Conservation (phyloP, 1,284 basidiomycete species). For the Ceratobasidium sp. region DNA sequence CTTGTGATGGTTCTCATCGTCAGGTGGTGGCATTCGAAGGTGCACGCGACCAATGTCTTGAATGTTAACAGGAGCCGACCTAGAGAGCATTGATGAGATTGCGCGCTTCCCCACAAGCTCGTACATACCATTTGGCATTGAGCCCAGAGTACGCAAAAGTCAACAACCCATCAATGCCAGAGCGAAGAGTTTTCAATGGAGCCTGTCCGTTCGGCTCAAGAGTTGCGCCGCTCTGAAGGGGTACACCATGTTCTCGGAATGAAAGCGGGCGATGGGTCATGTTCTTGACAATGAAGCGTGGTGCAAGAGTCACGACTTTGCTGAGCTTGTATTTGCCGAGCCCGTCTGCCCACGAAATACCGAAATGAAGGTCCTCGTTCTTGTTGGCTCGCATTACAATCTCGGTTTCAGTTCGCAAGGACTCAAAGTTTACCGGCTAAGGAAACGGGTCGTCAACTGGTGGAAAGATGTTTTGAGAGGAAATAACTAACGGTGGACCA, state of each 20-base stretch:
- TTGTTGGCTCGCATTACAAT: conserved; percentile 77
- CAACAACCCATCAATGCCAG: conserved; percentile 75
- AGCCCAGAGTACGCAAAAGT: conserved; percentile 88
- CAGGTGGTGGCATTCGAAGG: conserved; percentile 69
- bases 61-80: conserved; percentile 93
- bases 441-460: neutral
- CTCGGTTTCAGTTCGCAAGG: conserved; percentile 89
- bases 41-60: conserved; percentile 90
- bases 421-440: conserved; percentile 87
- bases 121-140: conserved; percentile 81
- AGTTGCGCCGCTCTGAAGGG: conserved; percentile 72
- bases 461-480: neutral
- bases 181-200: conserved; percentile 76
- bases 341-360: conserved; percentile 93
- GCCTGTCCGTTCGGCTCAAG: conserved; percentile 75
- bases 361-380: conserved; percentile 83
- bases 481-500: conserved; percentile 82
- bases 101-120: neutral
- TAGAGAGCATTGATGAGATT: conserved; percentile 53
- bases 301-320: conserved; percentile 92
- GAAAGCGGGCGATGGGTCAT: conserved; percentile 74
- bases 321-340: conserved; percentile 96
- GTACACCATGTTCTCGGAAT: conserved; percentile 86
- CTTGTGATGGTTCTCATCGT: conserved; percentile 55
- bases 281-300: conserved; percentile 93